A percentile compares a stretch with the other conserved stretches of the same genome.
These are phyloP conservation scores for Pseudozyma sp. DNA, from an alignment of 1,284 basidiomycete genomes.

Conservation along the genomic window DNA sequence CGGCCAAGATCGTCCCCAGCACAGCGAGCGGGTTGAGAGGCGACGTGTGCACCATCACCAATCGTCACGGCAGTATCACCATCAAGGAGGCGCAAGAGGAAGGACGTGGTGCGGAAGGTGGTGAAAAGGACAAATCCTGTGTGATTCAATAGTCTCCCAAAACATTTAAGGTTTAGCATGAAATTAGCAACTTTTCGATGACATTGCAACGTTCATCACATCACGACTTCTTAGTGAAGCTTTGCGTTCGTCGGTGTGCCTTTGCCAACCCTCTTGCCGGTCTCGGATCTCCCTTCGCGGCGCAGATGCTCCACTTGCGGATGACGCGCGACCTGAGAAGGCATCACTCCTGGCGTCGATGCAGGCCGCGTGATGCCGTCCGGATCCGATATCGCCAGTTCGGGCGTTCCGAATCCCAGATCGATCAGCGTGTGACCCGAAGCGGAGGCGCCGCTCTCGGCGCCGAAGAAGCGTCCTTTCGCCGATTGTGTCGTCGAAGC, in stretches of 20 bases:
- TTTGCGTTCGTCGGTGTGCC: conserved; percentile 47
- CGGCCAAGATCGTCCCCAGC: conserved; percentile 45
- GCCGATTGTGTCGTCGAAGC: background rate
- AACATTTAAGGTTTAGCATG: too few relatives aligned
- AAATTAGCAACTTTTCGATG: too few relatives aligned
- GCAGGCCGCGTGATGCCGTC: conserved; percentile 40
- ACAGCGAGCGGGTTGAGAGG: conserved; percentile 46
- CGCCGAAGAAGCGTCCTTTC: conserved; percentile 38
- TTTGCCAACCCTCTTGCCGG: conserved; percentile 44
- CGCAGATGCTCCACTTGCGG: conserved; percentile 47
- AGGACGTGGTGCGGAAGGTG: background rate
- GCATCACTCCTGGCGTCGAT: conserved; percentile 37
- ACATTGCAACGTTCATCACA: too few relatives aligned
- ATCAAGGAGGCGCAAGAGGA: conserved; percentile 36
- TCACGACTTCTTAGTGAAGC: conserved; percentile 9
- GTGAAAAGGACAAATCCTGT: conserved; percentile 11
- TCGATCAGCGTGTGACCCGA: conserved; percentile 39
- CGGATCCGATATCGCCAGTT: conserved; percentile 31
- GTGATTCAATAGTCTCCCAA: conserved; percentile 14
- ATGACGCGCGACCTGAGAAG: conserved; percentile 38
- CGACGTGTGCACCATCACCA: conserved; percentile 46
- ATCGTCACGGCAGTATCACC: conserved; percentile 39
- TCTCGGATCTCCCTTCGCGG: conserved; percentile 36
- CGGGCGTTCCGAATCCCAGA: conserved; percentile 28
- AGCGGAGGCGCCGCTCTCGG: conserved; percentile 4